phyloP scores from a whole-genome alignment of 208 protist genomes.

The Trypanosoma cruzi region DNA sequence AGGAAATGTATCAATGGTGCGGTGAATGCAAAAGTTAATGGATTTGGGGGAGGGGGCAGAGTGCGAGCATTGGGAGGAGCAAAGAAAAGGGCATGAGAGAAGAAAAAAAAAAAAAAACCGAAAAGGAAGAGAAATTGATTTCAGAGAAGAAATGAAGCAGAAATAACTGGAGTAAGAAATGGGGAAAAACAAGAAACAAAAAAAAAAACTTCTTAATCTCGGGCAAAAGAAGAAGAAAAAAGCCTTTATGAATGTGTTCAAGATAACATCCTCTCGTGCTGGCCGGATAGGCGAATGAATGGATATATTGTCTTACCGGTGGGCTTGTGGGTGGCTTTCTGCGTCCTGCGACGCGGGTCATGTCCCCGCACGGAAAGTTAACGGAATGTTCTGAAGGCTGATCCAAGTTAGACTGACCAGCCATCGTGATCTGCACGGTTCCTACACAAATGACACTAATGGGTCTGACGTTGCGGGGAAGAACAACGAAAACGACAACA shows the following conservation, averaged over 20 bases:
- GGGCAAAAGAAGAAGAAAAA: no score
- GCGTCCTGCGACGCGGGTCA: no score
- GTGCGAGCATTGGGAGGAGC: no score
- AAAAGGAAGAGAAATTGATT: constrained; percentile 6
- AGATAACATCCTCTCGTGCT: no score
- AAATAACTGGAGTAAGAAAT: background rate
- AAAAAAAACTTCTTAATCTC: background rate
- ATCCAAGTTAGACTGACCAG: no score
- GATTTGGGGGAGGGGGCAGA: background rate
- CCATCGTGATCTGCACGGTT: background rate
- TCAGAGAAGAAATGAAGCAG: background rate
- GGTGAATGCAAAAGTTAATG: background rate
- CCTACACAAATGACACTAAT: background rate
- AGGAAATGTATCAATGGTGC: background rate
- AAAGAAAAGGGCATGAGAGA: constrained; percentile 10
- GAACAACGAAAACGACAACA: no score
- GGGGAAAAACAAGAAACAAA: background rate
- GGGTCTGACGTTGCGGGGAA: background rate
- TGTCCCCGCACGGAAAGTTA: no score
- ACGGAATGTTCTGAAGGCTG: no score
- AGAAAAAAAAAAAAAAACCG: constrained; percentile 6
- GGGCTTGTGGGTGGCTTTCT: no score
- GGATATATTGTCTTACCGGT: no score
- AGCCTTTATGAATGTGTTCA: no score
- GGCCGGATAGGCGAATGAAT: no score